Evolutionary conservation across 2,329 filamentous ascomycete genomes (phyloP).

Genomic region (Geosmithia flava): DNA sequence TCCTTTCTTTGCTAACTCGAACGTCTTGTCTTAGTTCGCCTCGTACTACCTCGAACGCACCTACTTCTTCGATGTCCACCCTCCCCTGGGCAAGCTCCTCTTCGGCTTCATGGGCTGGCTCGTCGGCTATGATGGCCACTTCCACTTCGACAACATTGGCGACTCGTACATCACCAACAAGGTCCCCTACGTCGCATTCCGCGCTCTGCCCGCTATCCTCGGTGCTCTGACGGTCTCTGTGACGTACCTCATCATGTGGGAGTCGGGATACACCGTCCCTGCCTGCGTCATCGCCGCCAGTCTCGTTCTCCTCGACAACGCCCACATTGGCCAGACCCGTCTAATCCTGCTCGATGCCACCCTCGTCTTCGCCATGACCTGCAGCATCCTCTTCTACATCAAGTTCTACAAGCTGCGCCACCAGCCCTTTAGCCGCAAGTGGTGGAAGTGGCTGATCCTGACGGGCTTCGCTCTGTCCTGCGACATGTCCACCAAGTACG

Average conservation of each 20-base stretch:
- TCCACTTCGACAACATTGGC: slow-evolving; percentile 98
- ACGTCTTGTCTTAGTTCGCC: slow-evolving; percentile 42
- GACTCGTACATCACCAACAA: slow-evolving; percentile 97
- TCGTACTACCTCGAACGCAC: slow-evolving; percentile 86
- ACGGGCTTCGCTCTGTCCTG: slow-evolving; percentile 92
- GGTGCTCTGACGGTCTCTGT: slow-evolving; percentile 90
- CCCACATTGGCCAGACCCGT: slow-evolving; percentile 91
- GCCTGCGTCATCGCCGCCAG: slow-evolving; percentile 79
- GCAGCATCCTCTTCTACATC: slow-evolving; percentile 87
- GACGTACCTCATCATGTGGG: slow-evolving; percentile 98
- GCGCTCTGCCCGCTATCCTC: slow-evolving; percentile 81
- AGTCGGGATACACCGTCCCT: slow-evolving; percentile 92
- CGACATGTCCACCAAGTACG: slow-evolving; percentile 97
- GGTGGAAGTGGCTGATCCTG: slow-evolving; percentile 98
- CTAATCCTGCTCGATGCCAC: slow-evolving; percentile 92
- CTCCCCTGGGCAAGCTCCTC: slow-evolving; percentile 93
- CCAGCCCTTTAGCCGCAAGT: slow-evolving; percentile 80
- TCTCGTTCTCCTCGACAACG: slow-evolving; percentile 89
- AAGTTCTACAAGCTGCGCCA: slow-evolving; percentile 96
- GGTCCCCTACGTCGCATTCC: slow-evolving; percentile 93
- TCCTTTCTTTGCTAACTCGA: not conserved
- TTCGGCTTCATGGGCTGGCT: slow-evolving; percentile 97
- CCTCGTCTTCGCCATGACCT: slow-evolving; percentile 88
- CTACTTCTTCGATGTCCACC: slow-evolving; percentile 99
- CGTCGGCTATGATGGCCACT: slow-evolving; percentile 91